Base-by-base conservation (phyloP, 31 red algal genomes). In the Asparagopsis taxiformis region DNA sequence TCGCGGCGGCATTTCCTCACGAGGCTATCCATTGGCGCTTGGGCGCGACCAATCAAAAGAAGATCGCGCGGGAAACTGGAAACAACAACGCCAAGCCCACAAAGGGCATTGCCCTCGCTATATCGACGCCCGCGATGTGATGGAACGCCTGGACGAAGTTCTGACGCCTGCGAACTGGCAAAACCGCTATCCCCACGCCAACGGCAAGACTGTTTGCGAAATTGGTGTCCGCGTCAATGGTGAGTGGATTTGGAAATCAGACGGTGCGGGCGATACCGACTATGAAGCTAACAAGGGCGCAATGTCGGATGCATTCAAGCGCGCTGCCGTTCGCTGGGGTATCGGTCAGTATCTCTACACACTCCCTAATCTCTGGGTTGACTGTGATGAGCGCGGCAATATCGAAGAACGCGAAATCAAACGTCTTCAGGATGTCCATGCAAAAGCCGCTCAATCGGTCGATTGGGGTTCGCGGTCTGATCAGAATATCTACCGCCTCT, bases 121-220 rank as follows among this genome's bases (percentile, higher is more conserved):
- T 26, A 55, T 55, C 52, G 52, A 55, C 52, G 52, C 52, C 23
- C 52, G 52, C 23, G 23, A 26, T 21, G 52, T 55, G 23, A 55
- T 55, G 52, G 52, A 55, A 21, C 52, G 52, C 23, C 52, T 55
- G 52, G 52, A 55, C 52, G 52, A 55, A 26, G 52, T 55, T 21
- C 23, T 55, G 23, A 26, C 23, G 52, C 23, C 23, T 26, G 29
- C 52, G 23, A 55, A 55, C 52, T 55, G 52, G 52, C 52, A 55
- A 26, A 26, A 55, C 52, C 23, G 23, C 52, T 55, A 55, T 26
- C 23, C 23, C 23, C 23, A 26, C 23, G 23, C 29, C 52, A 55
- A 55, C 52, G 52, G 52, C 29, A 26, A 21, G 23, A 26, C 29
- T 55, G 52, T 55, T 21, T 55, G 52, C 52, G 23, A 26, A 21